Conservation (phyloP, 345 rosid genomes). For the Salix udensis region DNA sequence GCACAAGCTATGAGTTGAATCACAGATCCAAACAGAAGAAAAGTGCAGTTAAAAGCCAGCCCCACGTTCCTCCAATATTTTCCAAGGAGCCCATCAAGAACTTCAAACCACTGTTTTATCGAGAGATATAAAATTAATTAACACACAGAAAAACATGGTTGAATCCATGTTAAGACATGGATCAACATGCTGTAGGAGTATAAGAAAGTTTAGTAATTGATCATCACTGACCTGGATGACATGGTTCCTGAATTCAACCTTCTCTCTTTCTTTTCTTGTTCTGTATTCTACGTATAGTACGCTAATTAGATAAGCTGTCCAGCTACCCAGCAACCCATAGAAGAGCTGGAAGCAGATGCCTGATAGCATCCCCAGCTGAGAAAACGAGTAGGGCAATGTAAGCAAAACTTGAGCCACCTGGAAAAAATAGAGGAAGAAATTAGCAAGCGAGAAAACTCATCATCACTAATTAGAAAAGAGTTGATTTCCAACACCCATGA, state of each 20-base stretch:
- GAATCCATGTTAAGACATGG: neutral
- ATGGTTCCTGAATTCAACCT: constrained; percentile 95
- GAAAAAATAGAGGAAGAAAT: neutral
- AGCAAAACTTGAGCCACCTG: constrained; percentile 99
- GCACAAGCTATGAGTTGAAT: constrained; percentile 99
- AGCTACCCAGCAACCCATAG: constrained; percentile 87
- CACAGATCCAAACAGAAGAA: constrained; percentile 98
- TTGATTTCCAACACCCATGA: neutral
- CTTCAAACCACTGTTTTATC: constrained; percentile 78
- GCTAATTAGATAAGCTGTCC: constrained; percentile 98
- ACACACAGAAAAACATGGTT: neutral
- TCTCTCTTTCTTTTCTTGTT: constrained; percentile 91
- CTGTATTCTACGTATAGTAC: constrained; percentile 92
- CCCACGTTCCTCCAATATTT: constrained; percentile 99
- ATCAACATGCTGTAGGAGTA: neutral
- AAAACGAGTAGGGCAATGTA: constrained; percentile 93
- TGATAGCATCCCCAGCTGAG: constrained; percentile 96
- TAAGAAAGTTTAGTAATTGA: too few relatives aligned
- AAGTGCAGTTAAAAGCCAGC: constrained; percentile 97
- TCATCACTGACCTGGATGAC: constrained; percentile 69
- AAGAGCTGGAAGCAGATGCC: constrained; percentile 92
- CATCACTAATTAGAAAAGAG: too few relatives aligned
- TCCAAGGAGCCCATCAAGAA: constrained; percentile 97
- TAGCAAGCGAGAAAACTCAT: neutral
- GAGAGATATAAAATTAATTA: neutral